A percentile compares a stretch with the other conserved stretches of the same genome.
phyloP scores from a whole-genome alignment of 2,329 filamentous ascomycete species.

The Graphilbum fragrans region DNA sequence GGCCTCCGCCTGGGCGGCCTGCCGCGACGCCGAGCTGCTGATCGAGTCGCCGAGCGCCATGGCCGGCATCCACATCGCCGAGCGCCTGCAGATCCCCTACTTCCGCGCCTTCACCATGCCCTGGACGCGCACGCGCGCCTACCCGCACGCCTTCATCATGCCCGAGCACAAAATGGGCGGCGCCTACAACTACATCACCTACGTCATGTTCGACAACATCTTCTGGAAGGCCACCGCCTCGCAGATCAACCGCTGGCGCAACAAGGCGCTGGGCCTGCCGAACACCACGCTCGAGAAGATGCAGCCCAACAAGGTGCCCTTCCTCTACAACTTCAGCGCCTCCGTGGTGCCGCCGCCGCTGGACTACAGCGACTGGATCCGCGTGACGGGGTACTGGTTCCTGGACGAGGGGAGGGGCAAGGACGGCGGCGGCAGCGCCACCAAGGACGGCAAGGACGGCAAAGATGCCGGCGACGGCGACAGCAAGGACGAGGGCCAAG shows the following conservation, averaged over 20 bases:
- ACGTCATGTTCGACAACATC: constrained; percentile 90
- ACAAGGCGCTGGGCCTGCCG: constrained; percentile 63
- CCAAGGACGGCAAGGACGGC: not conserved
- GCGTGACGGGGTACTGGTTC: constrained; percentile 97
- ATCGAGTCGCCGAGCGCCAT: constrained; percentile 96
- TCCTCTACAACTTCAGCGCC: constrained; percentile 94
- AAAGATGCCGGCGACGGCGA: not conserved
- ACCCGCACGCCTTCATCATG: constrained; percentile 92
- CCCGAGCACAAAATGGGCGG: constrained; percentile 91
- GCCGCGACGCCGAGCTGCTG: constrained; percentile 75
- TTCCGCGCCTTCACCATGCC: constrained; percentile 98
- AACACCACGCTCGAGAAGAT: constrained; percentile 80
- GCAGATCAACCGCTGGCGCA: constrained; percentile 89
- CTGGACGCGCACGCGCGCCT: constrained; percentile 90
- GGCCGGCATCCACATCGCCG: constrained; percentile 95
- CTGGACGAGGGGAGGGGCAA: constrained; percentile 50
- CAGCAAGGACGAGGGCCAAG: not conserved
- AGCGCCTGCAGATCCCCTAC: constrained; percentile 85
- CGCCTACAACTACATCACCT: constrained; percentile 88
- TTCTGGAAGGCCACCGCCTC: constrained; percentile 91
- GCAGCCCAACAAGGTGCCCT: constrained; percentile 95
- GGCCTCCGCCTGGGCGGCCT: constrained; percentile 68
- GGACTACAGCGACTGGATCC: constrained; percentile 96
- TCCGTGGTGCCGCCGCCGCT: constrained; percentile 87
- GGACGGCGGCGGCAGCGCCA: not conserved